Evolutionary conservation across 2,329 filamentous ascomycete genomes (phyloP).

Genomic region (Fusarium cyanostomum): DNA sequence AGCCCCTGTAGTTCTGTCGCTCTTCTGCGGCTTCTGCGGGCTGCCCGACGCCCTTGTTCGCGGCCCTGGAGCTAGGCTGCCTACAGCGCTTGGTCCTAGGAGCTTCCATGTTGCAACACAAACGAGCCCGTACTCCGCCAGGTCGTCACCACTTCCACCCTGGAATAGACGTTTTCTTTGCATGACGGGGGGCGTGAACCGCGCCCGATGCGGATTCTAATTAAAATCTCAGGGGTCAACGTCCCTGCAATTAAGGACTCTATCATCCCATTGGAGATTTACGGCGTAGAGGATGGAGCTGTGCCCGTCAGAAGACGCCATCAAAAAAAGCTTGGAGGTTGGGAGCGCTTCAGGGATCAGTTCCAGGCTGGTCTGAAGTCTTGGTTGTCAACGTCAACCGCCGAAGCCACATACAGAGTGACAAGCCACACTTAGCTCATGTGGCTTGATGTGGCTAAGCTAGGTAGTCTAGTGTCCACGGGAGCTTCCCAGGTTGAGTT

Average conservation of each 20-base stretch:
- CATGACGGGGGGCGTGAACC: conserved; percentile 14
- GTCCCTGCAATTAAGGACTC: conserved; percentile 11
- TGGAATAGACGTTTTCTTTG: conserved; percentile 17
- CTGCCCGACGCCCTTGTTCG: too few species aligned
- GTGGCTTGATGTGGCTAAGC: conserved; percentile 26
- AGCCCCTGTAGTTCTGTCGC: not conserved
- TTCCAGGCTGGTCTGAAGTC: conserved; percentile 21
- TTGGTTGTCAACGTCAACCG: conserved; percentile 12
- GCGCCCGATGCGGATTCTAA: conserved; percentile 32
- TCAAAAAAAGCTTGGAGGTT: conserved; percentile 38
- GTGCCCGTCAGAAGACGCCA: conserved; percentile 22
- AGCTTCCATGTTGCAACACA: too few species aligned
- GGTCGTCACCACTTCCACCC: too few species aligned
- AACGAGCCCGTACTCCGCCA: too few species aligned
- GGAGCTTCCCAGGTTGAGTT: conserved; percentile 32
- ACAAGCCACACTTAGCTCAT: not conserved
- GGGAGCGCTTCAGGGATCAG: conserved; percentile 33
- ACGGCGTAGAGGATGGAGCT: not conserved
- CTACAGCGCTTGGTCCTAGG: conserved; percentile 19
- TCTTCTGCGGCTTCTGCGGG: conserved; percentile 14
- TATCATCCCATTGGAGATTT: conserved; percentile 29
- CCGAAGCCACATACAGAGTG: conserved; percentile 1
- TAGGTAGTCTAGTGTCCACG: too few species aligned
- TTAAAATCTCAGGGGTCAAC: conserved; percentile 32
- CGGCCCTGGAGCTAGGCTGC: conserved; percentile 34